Evolutionary conservation across 2,329 filamentous ascomycete genomes (phyloP).

Genomic region (Neofusicoccum kwambonambiense): DNA sequence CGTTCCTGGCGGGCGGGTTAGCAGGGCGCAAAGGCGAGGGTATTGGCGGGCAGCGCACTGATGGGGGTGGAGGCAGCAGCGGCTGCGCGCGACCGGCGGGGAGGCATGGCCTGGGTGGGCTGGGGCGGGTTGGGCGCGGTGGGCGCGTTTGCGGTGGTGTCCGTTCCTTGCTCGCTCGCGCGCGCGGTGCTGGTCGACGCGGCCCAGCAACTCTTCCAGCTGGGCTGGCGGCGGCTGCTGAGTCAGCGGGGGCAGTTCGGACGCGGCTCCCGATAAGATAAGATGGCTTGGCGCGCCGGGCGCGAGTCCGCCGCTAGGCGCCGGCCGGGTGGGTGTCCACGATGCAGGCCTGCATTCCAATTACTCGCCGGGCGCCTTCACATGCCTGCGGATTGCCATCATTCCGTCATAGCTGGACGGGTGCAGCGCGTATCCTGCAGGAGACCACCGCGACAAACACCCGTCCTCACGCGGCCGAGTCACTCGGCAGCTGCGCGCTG

Average conservation of each 20-base stretch:
- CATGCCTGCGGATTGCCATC: not conserved
- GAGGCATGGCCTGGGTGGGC: constrained; percentile 4
- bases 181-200: constrained; percentile 3
- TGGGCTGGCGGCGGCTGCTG: too few relatives aligned
- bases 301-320: not conserved
- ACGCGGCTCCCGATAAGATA: not conserved
- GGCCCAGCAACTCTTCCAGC: not conserved
- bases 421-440: constrained; percentile 7
- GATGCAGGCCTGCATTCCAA: not conserved
- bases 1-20: constrained; percentile 23
- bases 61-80: constrained; percentile 15
- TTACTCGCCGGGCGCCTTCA: not conserved
- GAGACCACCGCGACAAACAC: not conserved
- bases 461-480: constrained; percentile 1
- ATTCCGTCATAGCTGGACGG: constrained; percentile 4
- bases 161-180: not conserved
- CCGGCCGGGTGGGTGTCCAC: not conserved
- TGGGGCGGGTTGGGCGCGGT: not conserved
- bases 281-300: not conserved
- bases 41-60: not conserved
- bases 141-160: not conserved
- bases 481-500: not conserved
- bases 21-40: not conserved
- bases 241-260: not conserved
- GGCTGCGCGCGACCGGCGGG: constrained; percentile 16